Evolutionary conservation across 768 basidiomycete species (phyloP).

Genomic region (Lyophyllum decastes): DNA sequence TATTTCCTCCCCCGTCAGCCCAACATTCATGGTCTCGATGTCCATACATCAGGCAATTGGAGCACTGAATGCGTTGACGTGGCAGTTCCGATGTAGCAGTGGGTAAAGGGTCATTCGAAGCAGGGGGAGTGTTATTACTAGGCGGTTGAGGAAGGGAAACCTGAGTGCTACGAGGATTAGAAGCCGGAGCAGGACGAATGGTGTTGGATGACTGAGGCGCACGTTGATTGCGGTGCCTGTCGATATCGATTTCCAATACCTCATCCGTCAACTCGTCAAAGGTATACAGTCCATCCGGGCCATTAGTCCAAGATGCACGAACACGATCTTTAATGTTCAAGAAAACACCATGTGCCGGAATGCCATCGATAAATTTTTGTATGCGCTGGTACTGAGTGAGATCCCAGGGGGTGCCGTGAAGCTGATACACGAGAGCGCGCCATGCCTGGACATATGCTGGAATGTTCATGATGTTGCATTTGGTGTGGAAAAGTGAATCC

Average conservation of each 20-base stretch:
- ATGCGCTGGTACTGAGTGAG: not conserved
- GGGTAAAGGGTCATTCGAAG: not conserved
- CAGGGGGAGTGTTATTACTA: not conserved
- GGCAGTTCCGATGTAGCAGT: not conserved
- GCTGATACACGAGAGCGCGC: not conserved
- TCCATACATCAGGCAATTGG: not conserved
- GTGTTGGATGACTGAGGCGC: not conserved
- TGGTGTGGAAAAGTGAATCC: not conserved
- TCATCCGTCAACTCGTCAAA: not conserved
- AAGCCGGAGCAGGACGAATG: not conserved
- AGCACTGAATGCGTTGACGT: not conserved
- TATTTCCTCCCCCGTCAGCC: constrained; percentile 1
- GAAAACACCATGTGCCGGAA: not conserved
- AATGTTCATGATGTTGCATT: not conserved
- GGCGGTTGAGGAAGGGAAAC: too few species aligned
- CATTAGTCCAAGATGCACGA: not conserved
- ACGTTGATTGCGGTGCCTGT: not conserved
- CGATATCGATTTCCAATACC: not conserved
- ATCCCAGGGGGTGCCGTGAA: not conserved
- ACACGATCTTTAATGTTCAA: not conserved
- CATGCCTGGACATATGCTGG: not conserved
- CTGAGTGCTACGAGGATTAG: not conserved
- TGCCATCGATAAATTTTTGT: not conserved
- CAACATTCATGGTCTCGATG: not conserved
- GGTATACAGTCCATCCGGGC: not conserved